Conservation (phyloP, 768 basidiomycete species). For the Sistotremastrum suecicum region DNA sequence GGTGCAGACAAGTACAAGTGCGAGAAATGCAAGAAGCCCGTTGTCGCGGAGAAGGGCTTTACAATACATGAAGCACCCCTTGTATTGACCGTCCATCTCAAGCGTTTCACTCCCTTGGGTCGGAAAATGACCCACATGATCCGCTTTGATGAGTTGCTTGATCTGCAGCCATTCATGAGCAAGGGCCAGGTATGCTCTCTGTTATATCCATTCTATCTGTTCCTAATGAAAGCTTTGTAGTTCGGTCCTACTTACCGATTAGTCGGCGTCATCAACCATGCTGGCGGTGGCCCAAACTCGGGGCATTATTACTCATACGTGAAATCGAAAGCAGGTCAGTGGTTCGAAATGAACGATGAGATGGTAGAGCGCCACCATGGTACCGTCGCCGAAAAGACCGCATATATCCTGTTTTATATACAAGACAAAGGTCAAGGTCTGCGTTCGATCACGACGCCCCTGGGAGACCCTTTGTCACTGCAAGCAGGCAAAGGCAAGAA, state of each 20-base stretch:
- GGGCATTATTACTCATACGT: conserved; percentile 92
- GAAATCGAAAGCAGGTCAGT: conserved; percentile 50
- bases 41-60: conserved; percentile 83
- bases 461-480: conserved; percentile 18
- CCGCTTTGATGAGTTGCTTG: conserved; percentile 63
- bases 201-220: not conserved
- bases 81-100: conserved; percentile 85
- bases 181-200: conserved; percentile 34
- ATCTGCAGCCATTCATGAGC: conserved; percentile 72
- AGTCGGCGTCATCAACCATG: conserved; percentile 88
- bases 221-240: not conserved
- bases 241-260: conserved; percentile 70
- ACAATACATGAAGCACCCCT: conserved; percentile 77
- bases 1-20: conserved; percentile 97
- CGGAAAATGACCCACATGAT: conserved; percentile 71
- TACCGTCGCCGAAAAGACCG: conserved; percentile 50
- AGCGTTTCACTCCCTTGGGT: conserved; percentile 86
- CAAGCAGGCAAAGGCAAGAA: conserved; percentile 32
- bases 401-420: conserved; percentile 90
- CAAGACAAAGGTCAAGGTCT: conserved; percentile 64
- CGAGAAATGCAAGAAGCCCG: conserved; percentile 95
- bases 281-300: conserved; percentile 83
- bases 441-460: conserved; percentile 34
- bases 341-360: conserved; percentile 96
- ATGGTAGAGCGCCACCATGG: conserved; percentile 31